Percentiles rank a stretch among this genome's conserved stretches.
These are phyloP conservation scores for Wickerhamiella lipophila DNA, from an alignment of 805 yeast genomes.

Conservation along the genomic window DNA sequence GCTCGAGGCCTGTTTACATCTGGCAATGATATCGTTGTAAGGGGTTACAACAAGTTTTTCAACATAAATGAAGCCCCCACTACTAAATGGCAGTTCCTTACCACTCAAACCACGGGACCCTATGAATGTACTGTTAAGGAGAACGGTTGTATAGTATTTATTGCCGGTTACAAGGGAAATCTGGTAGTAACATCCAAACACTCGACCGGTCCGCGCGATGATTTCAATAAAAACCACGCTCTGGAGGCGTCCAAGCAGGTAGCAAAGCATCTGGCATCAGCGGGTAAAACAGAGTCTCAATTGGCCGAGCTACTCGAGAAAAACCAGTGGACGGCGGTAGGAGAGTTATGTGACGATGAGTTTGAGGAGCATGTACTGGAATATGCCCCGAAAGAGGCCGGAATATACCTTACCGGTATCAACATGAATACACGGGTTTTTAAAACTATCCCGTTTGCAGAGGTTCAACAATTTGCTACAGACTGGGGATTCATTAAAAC, in stretches of 20 bases:
- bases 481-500: constrained; percentile 57
- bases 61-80: constrained; percentile 51
- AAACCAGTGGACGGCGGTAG: constrained; percentile 65
- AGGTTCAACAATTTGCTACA: constrained; percentile 48
- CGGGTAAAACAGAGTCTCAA: constrained; percentile 33
- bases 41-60: constrained; percentile 95
- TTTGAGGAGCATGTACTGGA: constrained; percentile 90
- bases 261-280: constrained; percentile 36
- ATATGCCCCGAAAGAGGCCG: constrained; percentile 54
- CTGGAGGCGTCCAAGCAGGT: constrained; percentile 52
- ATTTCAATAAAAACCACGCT: constrained; percentile 43
- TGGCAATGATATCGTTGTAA: constrained; percentile 41
- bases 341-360: constrained; percentile 80
- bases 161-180: constrained; percentile 67
- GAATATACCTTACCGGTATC: constrained; percentile 82
- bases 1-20: constrained; percentile 76
- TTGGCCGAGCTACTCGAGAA: constrained; percentile 45
- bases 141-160: constrained; percentile 83
- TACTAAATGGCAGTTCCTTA: constrained; percentile 41
- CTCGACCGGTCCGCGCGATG: constrained; percentile 55
- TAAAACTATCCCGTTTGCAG: constrained; percentile 46
- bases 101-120: constrained; percentile 52
- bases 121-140: constrained; percentile 73
- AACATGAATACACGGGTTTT: constrained; percentile 56
- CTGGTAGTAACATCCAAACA: constrained; percentile 84